Conservation (phyloP, 176 grass and related monocot genomes). For the Phoenix roebelenii region DNA sequence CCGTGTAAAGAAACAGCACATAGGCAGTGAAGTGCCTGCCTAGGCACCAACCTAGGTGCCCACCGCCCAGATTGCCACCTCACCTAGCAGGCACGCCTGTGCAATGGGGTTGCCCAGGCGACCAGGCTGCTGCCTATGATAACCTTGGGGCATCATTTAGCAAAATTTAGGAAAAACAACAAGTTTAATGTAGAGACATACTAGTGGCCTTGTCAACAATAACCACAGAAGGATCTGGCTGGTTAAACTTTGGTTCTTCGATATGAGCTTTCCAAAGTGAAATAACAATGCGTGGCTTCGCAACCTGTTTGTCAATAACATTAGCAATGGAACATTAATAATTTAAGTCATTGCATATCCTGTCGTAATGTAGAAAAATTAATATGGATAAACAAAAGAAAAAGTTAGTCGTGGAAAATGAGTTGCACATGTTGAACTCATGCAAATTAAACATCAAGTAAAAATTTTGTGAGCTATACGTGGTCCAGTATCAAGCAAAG, state of each 20-base stretch:
- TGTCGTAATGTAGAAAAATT: constrained; percentile 4
- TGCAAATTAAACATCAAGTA: too few species aligned
- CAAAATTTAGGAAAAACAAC: constrained; percentile 5
- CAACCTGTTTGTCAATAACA: constrained; percentile 34
- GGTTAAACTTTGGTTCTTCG: constrained; percentile 70
- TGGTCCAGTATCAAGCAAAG: too few species aligned
- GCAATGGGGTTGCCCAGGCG: background rate
- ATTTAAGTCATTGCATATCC: background rate
- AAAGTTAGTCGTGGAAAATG: too few species aligned
- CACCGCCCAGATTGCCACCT: too few species aligned
- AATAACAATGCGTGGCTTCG: constrained; percentile 52
- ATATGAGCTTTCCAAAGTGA: constrained; percentile 75
- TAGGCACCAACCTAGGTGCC: too few species aligned
- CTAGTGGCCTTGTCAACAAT: constrained; percentile 77
- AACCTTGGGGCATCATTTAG: background rate
- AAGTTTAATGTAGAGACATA: constrained; percentile 39
- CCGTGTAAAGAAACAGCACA: too few species aligned
- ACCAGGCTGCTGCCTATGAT: background rate
- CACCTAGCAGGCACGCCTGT: background rate
- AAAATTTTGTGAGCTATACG: too few species aligned
- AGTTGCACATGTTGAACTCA: too few species aligned
- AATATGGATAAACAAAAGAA: background rate
- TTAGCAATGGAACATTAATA: background rate
- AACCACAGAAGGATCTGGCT: constrained; percentile 46
- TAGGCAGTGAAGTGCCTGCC: too few species aligned